Conservation (phyloP, 768 basidiomycete genomes). For the Leccinum olivaceopallidum region DNA sequence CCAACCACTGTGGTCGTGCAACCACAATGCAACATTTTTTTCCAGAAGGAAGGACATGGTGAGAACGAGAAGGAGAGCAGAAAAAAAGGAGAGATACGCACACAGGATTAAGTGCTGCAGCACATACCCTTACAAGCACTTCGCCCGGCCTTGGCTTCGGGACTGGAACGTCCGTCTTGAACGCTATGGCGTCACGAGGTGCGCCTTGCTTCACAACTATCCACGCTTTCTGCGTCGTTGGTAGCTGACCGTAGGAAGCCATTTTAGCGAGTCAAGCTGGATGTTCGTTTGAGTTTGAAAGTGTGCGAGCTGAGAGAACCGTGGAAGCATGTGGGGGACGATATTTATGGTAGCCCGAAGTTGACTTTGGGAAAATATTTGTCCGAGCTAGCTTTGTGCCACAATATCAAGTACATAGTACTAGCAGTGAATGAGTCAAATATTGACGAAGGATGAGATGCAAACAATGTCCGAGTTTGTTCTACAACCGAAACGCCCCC, state of each 20-base stretch:
- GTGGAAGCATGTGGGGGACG: background rate
- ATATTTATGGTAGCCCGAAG: background rate
- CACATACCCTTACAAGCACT: slow-evolving; percentile 52
- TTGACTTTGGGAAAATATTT: background rate
- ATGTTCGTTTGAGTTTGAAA: background rate
- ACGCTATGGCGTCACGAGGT: slow-evolving; percentile 31
- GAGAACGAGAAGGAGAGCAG: background rate
- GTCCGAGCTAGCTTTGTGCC: background rate
- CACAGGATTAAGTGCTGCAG: slow-evolving; percentile 70
- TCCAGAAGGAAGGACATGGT: background rate
- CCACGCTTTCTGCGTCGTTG: slow-evolving; percentile 33
- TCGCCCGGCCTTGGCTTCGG: slow-evolving; percentile 40
- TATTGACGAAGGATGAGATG: too few relatives aligned
- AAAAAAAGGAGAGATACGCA: slow-evolving; percentile 30
- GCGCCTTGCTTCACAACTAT: slow-evolving; percentile 29
- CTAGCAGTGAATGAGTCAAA: too few relatives aligned
- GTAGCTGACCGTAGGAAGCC: slow-evolving; percentile 12
- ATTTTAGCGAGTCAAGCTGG: slow-evolving; percentile 1
- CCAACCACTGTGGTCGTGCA: slow-evolving; percentile 46
- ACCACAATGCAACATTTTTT: background rate
- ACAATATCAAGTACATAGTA: too few relatives aligned
- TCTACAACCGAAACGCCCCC: too few relatives aligned
- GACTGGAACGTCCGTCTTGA: slow-evolving; percentile 30
- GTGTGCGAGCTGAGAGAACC: background rate
- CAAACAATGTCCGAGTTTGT: too few relatives aligned